Base-by-base conservation (phyloP, 73 alveolate species). In the Diophrys appendiculata region DNA sequence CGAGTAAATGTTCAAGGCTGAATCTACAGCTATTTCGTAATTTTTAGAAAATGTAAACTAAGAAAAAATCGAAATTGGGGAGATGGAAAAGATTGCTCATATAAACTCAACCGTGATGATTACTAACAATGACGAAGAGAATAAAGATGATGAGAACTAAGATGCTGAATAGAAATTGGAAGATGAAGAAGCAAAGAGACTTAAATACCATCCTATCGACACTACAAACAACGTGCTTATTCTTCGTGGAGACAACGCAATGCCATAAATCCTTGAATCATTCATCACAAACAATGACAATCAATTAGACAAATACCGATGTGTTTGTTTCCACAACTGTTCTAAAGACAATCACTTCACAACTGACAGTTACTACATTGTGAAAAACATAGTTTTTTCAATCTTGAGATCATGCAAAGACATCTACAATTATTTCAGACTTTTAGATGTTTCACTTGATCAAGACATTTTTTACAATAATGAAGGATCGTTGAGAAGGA, bases 401-500 rank as follows among this genome's bases (percentile, higher is more conserved):
- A 29, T 67, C 54, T 28, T 67, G 31, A 67, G 75, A 67, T 3
- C 75, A 23, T 67, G 52, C 53, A 3, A 25, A 5, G 75, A 67
- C 2, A 31, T 67, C 75, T 25, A 31, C 24, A 23, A 67, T 28
- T 67, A 67, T 54, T 67, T 67, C 24, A 43, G n/a, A 11, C 60
- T 43, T 43, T 18, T 43, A 18, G 60, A 43, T 5, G 18, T 43
- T 43, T 11, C 5, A 5, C 18, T 43, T 11, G 60, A 43, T 5
- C 5, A 31, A 25, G 75, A 67, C 53, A 3, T 32, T 0, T 72
- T 52, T 28, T 78, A 80, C 43, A 43, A 71, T 23, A 71, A 80
- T 2, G 76, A 73, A 22, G 52, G 53, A 30, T 80, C 65, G 29
- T 52, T 80, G 22, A 28, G 72, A 33, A 69, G 72, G 34, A 73